Percentiles rank a stretch among this genome's conserved stretches.
These are phyloP conservation scores for Neurospora hispaniola DNA, from an alignment of 495 filamentous ascomycete species.

Conservation along the genomic window DNA sequence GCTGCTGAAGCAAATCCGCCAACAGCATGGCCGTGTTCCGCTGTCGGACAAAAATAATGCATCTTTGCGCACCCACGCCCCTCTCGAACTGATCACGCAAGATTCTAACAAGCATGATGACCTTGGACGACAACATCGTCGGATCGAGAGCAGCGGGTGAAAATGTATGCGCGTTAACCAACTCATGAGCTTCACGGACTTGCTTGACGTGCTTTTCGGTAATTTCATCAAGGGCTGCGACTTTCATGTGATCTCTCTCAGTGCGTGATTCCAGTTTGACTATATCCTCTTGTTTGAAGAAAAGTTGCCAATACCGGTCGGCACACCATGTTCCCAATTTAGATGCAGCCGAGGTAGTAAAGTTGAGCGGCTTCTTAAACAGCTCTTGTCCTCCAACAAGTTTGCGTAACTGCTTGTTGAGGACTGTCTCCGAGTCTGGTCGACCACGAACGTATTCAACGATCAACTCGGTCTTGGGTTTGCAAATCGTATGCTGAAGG, in stretches of 20 bases:
- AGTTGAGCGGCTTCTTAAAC: slow-evolving; percentile 50
- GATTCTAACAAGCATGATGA: slow-evolving; percentile 47
- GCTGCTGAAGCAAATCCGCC: slow-evolving; percentile 48
- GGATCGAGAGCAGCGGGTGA: slow-evolving; percentile 28
- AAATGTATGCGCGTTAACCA: slow-evolving; percentile 44
- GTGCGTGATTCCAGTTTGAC: slow-evolving; percentile 50
- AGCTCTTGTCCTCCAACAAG: slow-evolving; percentile 45
- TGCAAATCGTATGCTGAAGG: slow-evolving; percentile 47
- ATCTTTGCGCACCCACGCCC: slow-evolving; percentile 47
- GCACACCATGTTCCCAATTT: slow-evolving; percentile 79
- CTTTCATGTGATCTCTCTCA: slow-evolving; percentile 30
- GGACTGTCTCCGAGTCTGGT: slow-evolving; percentile 47
- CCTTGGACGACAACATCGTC: slow-evolving; percentile 59
- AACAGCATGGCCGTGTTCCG: slow-evolving; percentile 70
- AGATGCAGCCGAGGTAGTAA: slow-evolving; percentile 45
- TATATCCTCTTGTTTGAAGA: slow-evolving; percentile 54
- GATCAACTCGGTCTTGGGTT: slow-evolving; percentile 47
- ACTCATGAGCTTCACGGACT: slow-evolving; percentile 48
- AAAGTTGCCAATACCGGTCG: slow-evolving; percentile 69
- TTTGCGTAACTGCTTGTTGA: slow-evolving; percentile 47
- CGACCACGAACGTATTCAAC: slow-evolving; percentile 45
- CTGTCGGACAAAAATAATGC: slow-evolving; percentile 79
- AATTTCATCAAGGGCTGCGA: slow-evolving; percentile 26
- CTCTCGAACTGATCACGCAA: slow-evolving; percentile 48
- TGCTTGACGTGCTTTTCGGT: slow-evolving; percentile 40